A percentile compares a stretch with the other conserved stretches of the same genome.
These are phyloP conservation scores for Conticribra guillardii DNA, from an alignment of 108 stramenopile genomes.

Conservation along the genomic window DNA sequence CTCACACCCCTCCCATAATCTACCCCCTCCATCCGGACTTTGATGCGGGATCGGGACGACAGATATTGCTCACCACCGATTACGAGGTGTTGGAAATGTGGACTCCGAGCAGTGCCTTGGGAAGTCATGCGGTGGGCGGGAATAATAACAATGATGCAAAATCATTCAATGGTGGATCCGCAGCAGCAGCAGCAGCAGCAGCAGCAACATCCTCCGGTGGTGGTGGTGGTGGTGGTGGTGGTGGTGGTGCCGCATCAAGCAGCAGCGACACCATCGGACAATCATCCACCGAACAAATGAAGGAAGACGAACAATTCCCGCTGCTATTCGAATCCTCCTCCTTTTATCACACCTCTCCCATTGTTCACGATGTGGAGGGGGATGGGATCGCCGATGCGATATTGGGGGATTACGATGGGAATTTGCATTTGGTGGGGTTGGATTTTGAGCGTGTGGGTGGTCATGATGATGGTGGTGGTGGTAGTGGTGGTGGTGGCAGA, in stretches of 20 bases:
- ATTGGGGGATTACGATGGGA: constrained; percentile 79
- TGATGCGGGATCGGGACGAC: constrained; percentile 71
- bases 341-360: constrained; percentile 70
- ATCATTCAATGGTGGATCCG: too few species aligned
- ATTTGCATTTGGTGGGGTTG: constrained; percentile 71
- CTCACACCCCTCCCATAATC: constrained; percentile 64
- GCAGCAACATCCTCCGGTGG: too few species aligned
- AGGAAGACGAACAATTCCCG: constrained; percentile 77
- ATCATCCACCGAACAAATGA: constrained; percentile 60
- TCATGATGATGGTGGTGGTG: background rate
- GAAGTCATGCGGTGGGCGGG: constrained; percentile 14
- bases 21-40: constrained; percentile 75
- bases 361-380: constrained; percentile 72
- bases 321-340: constrained; percentile 73
- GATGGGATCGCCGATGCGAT: constrained; percentile 81
- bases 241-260: too few species aligned
- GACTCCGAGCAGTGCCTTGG: constrained; percentile 57
- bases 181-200: too few species aligned
- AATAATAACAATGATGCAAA: too few species aligned
- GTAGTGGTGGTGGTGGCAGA: background rate
- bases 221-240: background rate
- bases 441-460: constrained; percentile 25
- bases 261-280: too few species aligned
- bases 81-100: constrained; percentile 83
- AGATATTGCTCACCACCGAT: constrained; percentile 72